Evolutionary conservation across 2,329 filamentous ascomycete species (phyloP).

Genomic region (Penicillium freii): DNA sequence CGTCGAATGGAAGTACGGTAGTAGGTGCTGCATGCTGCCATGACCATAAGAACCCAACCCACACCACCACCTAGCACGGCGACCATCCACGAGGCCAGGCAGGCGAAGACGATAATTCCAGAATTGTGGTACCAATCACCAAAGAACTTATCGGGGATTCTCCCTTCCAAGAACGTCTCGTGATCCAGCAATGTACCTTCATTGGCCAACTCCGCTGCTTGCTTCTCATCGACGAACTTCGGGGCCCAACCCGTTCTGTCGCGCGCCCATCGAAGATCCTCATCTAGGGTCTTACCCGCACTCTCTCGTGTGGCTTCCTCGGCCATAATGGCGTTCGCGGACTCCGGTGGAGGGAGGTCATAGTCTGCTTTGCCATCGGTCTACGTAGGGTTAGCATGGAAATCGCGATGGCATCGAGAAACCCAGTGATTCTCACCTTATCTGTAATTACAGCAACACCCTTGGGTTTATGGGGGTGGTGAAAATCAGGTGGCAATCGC

Average conservation of each 20-base stretch:
- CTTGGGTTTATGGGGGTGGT: conserved; percentile 48
- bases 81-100: conserved; percentile 83
- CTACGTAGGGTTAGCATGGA: conserved; percentile 28
- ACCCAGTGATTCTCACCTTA: conserved; percentile 47
- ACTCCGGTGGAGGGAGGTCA: conserved; percentile 73
- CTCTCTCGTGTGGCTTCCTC: conserved; percentile 58
- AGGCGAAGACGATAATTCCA: conserved; percentile 89
- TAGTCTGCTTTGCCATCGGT: conserved; percentile 70
- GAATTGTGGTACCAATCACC: conserved; percentile 99
- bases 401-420: not conserved
- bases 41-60: conserved; percentile 88
- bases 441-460: conserved; percentile 67
- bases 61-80: conserved; percentile 87
- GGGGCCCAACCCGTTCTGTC: conserved; percentile 82
- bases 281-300: conserved; percentile 50
- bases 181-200: conserved; percentile 76
- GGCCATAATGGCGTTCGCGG: conserved; percentile 47
- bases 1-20: conserved; percentile 93
- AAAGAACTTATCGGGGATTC: conserved; percentile 84
- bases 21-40: conserved; percentile 90
- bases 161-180: conserved; percentile 79
- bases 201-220: conserved; percentile 54
- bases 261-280: conserved; percentile 57
- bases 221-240: conserved; percentile 63
- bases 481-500: conserved; percentile 64